Percentiles rank a stretch among this genome's conserved stretches.
phyloP scores from a whole-genome alignment of 352 stramenopile genomes.

The Pythium aristosporum region DNA sequence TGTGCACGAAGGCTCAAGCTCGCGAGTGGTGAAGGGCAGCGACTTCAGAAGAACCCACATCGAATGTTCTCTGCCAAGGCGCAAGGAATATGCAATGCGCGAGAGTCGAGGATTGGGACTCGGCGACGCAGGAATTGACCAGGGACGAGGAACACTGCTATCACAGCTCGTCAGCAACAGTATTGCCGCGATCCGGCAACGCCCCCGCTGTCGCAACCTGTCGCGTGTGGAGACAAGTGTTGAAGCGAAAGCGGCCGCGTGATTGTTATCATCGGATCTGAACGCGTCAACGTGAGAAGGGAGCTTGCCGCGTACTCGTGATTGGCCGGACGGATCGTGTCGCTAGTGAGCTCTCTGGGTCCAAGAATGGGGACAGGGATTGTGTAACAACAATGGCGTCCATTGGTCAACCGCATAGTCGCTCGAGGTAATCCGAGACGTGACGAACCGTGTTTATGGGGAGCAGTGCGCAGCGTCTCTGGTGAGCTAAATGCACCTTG shows the following conservation, averaged over 20 bases:
- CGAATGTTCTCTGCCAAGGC: conserved; percentile 4
- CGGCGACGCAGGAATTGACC: conserved; percentile 8
- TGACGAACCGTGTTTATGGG: neutral
- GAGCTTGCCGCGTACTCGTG: neutral
- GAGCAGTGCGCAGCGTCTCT: neutral
- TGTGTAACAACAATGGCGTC: neutral
- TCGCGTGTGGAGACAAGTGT: conserved; percentile 9
- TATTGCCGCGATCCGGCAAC: conserved; percentile 17
- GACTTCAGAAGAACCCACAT: neutral
- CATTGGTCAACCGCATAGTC: conserved; percentile 11
- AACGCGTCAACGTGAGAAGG: neutral
- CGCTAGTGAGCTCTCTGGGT: neutral
- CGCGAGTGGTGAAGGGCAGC: conserved; percentile 13
- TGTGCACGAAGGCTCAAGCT: conserved; percentile 6
- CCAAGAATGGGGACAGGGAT: conserved; percentile 4
- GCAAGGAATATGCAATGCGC: conserved; percentile 11
- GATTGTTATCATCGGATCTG: neutral
- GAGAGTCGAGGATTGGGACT: conserved; percentile 21
- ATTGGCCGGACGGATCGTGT: conserved; percentile 5
- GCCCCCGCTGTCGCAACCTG: conserved; percentile 17
- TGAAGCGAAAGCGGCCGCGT: neutral
- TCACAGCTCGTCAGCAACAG: conserved; percentile 15
- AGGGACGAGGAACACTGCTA: conserved; percentile 5
- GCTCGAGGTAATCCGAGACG: conserved; percentile 2
- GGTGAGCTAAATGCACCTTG: neutral